Base-by-base conservation (phyloP, 495 filamentous ascomycete species). In the Aspergillus conjunctus region DNA sequence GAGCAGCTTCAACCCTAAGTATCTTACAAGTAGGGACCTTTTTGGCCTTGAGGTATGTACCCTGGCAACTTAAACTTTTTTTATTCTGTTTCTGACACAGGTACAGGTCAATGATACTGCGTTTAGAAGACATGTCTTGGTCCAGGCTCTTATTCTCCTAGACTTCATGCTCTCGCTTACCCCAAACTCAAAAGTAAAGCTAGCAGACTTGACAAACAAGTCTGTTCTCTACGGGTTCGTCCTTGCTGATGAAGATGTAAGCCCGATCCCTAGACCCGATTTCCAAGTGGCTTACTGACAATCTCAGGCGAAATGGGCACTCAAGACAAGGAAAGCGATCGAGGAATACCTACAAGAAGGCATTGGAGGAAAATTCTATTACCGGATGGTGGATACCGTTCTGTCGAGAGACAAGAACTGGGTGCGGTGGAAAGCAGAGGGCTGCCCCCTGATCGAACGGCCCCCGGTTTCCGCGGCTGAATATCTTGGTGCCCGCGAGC, bases 371-470 rank as follows among this genome's bases (percentile, higher is more conserved):
- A 89, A 88, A 56, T 94, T 95, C 72, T 99, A 97, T 73, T 91
- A 90, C 70, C 90, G 94, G 30, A 92, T 96, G 85, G 91, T 99
- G 37, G 93, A 97, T 67, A 97, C 92, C 5, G 92, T 98, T 17
- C 81, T 99, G 20, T 90, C 91, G 7, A 83, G 94, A 58, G 94
- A 99, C 74, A 97, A 96, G 73, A 96, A 97, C 66, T 99, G 94
- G 94, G 92, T 93, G 44, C 88, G 90, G 50, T 99, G 94, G 94
- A 99, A 99, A 73, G 85, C 91, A 9, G 94, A 98, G 73, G 88
- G 85, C 52, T 98, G 94, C 72, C 92, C 91, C 31, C 81, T 86
- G 20, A 97, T 99, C 68, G 87, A 93, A 61, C 81, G 84, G 43
- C 83, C 88, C 15, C 78, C 90, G 7, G 72, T 97, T 33, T 80